Evolutionary conservation across 768 basidiomycete genomes (phyloP).

Genomic region (Phaeolepiota aurea): DNA sequence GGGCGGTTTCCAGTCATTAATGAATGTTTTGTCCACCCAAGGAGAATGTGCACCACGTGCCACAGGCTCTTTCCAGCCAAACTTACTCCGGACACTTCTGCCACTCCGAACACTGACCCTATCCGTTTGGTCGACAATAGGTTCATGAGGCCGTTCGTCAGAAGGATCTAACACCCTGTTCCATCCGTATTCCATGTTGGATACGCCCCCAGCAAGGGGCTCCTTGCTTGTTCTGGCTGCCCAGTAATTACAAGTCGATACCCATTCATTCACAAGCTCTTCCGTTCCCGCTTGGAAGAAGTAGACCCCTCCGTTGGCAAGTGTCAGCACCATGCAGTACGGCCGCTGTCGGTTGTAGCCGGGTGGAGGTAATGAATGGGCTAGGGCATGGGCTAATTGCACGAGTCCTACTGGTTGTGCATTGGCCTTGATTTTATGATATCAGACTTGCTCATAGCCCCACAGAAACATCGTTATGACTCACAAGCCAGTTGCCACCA

Average conservation of each 20-base stretch:
- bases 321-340: slow-evolving; percentile 89
- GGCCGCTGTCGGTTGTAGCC: slow-evolving; percentile 90
- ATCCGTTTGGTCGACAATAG: slow-evolving; percentile 51
- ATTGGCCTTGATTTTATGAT: slow-evolving; percentile 54
- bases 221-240: slow-evolving; percentile 93
- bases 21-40: slow-evolving; percentile 63
- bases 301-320: slow-evolving; percentile 84
- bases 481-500: slow-evolving; percentile 96
- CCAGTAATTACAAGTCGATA: slow-evolving; percentile 99
- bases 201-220: slow-evolving; percentile 91
- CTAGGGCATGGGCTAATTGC: slow-evolving; percentile 78
- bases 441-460: too few species aligned
- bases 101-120: slow-evolving; percentile 68
- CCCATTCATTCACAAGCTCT: slow-evolving; percentile 98
- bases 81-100: slow-evolving; percentile 66
- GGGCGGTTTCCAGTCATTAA: slow-evolving; percentile 95
- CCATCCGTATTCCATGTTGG: slow-evolving; percentile 99
- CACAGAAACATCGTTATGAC: too few species aligned
- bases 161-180: slow-evolving; percentile 58
- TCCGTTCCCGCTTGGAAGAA: slow-evolving; percentile 99
- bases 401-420: slow-evolving; percentile 80
- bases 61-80: slow-evolving; percentile 62
- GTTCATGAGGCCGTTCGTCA: slow-evolving; percentile 29
- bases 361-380: slow-evolving; percentile 81
- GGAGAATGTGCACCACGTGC: slow-evolving; percentile 62